A percentile compares a stretch with the other conserved stretches of the same genome.
phyloP scores from a whole-genome alignment of 768 basidiomycete genomes.

The Lanmaoa pseudosensibilis region DNA sequence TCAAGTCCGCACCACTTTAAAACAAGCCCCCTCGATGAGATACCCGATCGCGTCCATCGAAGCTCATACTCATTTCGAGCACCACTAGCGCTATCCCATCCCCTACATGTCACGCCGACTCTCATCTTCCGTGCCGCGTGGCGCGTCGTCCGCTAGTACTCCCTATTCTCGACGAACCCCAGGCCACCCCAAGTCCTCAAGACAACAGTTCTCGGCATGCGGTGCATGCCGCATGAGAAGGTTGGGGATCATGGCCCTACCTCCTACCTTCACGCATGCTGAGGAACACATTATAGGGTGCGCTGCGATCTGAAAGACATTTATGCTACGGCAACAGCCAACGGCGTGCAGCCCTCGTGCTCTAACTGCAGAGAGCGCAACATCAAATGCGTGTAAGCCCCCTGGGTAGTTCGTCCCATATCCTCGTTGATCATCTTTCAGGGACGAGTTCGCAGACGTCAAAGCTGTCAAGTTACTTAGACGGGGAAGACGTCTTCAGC shows the following conservation, averaged over 20 bases:
- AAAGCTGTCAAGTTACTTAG: slow-evolving; percentile 86
- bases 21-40: slow-evolving; percentile 17
- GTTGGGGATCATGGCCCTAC: slow-evolving; percentile 35
- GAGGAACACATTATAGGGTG: slow-evolving; percentile 50
- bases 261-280: neutral
- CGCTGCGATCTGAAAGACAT: slow-evolving; percentile 92
- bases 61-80: neutral
- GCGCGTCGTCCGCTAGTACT: slow-evolving; percentile 27
- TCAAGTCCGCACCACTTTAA: slow-evolving; percentile 27
- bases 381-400: slow-evolving; percentile 88
- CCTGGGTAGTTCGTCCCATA: neutral
- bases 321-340: slow-evolving; percentile 48
- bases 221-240: slow-evolving; percentile 90
- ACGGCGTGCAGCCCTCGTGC: slow-evolving; percentile 54
- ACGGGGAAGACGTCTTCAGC: slow-evolving; percentile 76
- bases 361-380: slow-evolving; percentile 89
- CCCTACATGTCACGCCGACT: slow-evolving; percentile 59
- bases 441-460: slow-evolving; percentile 89
- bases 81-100: slow-evolving; percentile 7
- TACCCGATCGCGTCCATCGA: slow-evolving; percentile 29
- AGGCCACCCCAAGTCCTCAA: slow-evolving; percentile 70
- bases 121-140: slow-evolving; percentile 37
- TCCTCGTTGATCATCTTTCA: slow-evolving; percentile 32
- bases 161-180: slow-evolving; percentile 48
- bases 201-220: slow-evolving; percentile 91